Evolutionary conservation across 371 early-diverging fungal species (phyloP), one percentile per base, ranked within the genome.

Genomic region (Encephalitozoon cuniculi): DNA sequence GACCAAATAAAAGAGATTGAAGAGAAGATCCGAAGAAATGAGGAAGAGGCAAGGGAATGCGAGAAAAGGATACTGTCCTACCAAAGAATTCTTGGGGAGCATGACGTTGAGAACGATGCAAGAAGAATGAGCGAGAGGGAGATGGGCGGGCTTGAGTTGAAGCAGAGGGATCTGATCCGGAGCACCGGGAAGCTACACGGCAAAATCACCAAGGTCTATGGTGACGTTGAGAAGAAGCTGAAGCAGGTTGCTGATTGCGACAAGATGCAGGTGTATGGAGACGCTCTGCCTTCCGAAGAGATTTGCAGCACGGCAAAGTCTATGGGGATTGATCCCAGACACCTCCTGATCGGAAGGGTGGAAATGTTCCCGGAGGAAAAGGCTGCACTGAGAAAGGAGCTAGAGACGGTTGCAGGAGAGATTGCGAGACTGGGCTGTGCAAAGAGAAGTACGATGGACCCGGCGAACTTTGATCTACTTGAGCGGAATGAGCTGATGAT

Each of bases 391-490:
- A 73, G 9, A 40, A 55, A 40, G 7, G 21, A n/a, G 26, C 9
- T 72, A 32, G 21, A n/a, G 12, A 12, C 55, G 49, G 25, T 75
- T 40, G 37, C 25, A 34, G 46, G 28, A 21, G 26, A 75, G 40
- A 18, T 75, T 15, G 15, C 15, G 44, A 69, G 34, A 11, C 51
- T 51, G 25, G 25, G 53, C 4, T 12, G 66, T 7, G n/a, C 26
- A 34, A 30, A n/a, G 59, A 30, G 34, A 28, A 28, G 30, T 18
- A 78, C 64, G 18, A 79, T 82, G 68, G 80, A 86, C 72, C 82
- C 84, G 23, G 65, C 74, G 37, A 83, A 82, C 75, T 84, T 86
- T 75, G 82, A 83, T 68, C 44, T 84, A 18, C 68, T 86, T 18
- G 83, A 86, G 70, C 78, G 79, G 49, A 83, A 86, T 73, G 82